Base-by-base conservation (phyloP, 2,329 filamentous ascomycete genomes). In the Fusarium sp. region DNA sequence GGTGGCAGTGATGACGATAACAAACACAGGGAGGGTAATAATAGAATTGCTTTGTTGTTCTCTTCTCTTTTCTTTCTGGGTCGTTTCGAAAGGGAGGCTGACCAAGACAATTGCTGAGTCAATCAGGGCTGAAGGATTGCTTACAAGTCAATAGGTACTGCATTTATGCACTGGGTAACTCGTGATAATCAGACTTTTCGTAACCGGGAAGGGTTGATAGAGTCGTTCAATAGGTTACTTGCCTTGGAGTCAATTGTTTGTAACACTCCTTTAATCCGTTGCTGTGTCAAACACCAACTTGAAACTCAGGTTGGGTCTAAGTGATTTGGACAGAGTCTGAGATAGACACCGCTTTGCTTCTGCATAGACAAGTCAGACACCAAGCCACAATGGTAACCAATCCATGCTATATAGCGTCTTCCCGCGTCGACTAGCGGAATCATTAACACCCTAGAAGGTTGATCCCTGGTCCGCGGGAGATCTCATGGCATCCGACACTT, bases 381-480 rank as follows among this genome's bases (percentile, higher is more conserved):
- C 7, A 11, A 39, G n/a, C 36, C 7, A 19, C 17, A 19, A 39
- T 39, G 9, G 36, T 39, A n/a, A 39, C 36, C 28, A 31, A 31
- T 31, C 28, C 28, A 31, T 31, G 28, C 28, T 31, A 10, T 31
- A 39, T 19, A 17, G 34, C 13, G 17, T 33, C 34, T 28, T 46
- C 42, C 17, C 26, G 26, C n/a, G 22, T 46, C 43, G 22, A 26
- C 46, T 52, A 44, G 34, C 49, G 34, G 31, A 58, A 42, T 44
- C 24, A 57, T 22, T 50, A 26, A 36, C 14, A 39, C 39, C 59
- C 49, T 60, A 13, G 33, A 15, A 53, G 42, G 28, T 15, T 10
- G 40, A 50, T 46, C 55, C 54, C 56, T 56, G 54, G 43, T 38
- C 43, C 50, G 52, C 44, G 39, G 63, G 26, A 62, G 38, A 58